Evolutionary conservation across 2,329 filamentous ascomycete species (phyloP), one percentile per base, ranked within the genome.

Genomic region (Knoxdaviesia capensis): DNA sequence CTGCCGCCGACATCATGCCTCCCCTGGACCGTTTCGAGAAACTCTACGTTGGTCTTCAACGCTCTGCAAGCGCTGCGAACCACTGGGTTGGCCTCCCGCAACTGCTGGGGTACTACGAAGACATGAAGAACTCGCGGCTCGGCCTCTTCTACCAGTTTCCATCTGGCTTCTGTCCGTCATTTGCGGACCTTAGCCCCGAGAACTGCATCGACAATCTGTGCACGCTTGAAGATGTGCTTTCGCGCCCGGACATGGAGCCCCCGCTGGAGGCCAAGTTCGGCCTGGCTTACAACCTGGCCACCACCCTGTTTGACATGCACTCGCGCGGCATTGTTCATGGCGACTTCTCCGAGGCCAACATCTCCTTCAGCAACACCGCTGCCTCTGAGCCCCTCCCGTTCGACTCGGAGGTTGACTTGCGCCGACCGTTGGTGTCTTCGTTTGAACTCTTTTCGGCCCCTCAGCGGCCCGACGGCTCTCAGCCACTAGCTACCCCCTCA

Each of bases 121-220:
- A 87, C 50, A 66, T 79, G 42, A 69, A 73, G 11, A 64, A 72
- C 42, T 76, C 81, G 1, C 69, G 82, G 7, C 71, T 85, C 42
- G 82, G 81, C 5, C 63, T 88, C 7, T 69, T 88, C 7, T 88
- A 84, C 51, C 76, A 80, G 40, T 71, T 87, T 31, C 81, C 81
- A 2, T 65, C 70, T 1, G 64, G 68, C 6, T 79, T 82, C 57
- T 35, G 31, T 11, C 28, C 42, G 4, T 7, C 41, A 6, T 28
- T 31, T 7, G 30, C 41, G 7, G 41, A 43, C 11, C 29, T 33
- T 6, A 36, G 44, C 33, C 41, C 41, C n/a, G 34, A 42, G 5
- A 68, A 71, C 47, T 62, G 73, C 7, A 63, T 74, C 7, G 66
- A 66, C 4, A 66, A 70, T 35, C 53, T 75, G 4, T 68, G 64